Evolutionary conservation across 306 rosid species (phyloP).

Genomic region (Bauhinia variegata): DNA sequence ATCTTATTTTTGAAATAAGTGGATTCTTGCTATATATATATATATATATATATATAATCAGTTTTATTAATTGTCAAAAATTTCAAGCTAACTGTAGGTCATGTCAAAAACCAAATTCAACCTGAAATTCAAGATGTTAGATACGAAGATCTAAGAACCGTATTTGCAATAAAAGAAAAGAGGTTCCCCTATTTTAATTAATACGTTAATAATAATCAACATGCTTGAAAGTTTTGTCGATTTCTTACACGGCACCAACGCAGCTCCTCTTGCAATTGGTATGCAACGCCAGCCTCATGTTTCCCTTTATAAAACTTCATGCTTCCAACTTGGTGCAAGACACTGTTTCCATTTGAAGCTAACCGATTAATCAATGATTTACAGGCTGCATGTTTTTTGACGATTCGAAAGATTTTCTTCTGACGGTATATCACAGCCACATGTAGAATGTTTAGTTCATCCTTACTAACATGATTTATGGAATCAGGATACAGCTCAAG

Average conservation of each 20-base stretch:
- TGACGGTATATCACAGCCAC: slow-evolving; percentile 25
- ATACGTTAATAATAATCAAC: too few species aligned
- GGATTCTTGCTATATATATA: too few species aligned
- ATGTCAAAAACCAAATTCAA: too few species aligned
- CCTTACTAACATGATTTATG: background rate
- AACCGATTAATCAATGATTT: background rate
- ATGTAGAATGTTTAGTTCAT: slow-evolving; percentile 35
- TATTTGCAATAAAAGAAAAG: too few species aligned
- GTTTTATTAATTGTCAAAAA: too few species aligned
- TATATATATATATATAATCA: too few species aligned
- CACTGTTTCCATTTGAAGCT: background rate
- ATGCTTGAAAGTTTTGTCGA: too few species aligned
- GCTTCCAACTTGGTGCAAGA: slow-evolving; percentile 34
- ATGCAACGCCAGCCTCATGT: slow-evolving; percentile 18
- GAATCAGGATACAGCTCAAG: slow-evolving; percentile 10
- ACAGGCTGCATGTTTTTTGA: background rate
- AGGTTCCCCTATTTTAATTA: too few species aligned
- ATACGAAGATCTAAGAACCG: too few species aligned
- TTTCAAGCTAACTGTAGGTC: too few species aligned
- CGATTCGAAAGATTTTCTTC: background rate
- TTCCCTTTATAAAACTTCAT: background rate
- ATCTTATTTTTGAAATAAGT: too few species aligned
- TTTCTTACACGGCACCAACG: slow-evolving; percentile 28
- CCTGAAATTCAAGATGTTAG: too few species aligned
- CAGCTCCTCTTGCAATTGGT: slow-evolving; percentile 44